phyloP scores from a whole-genome alignment of 1,284 basidiomycete species.

The Puccinia novopanici region DNA sequence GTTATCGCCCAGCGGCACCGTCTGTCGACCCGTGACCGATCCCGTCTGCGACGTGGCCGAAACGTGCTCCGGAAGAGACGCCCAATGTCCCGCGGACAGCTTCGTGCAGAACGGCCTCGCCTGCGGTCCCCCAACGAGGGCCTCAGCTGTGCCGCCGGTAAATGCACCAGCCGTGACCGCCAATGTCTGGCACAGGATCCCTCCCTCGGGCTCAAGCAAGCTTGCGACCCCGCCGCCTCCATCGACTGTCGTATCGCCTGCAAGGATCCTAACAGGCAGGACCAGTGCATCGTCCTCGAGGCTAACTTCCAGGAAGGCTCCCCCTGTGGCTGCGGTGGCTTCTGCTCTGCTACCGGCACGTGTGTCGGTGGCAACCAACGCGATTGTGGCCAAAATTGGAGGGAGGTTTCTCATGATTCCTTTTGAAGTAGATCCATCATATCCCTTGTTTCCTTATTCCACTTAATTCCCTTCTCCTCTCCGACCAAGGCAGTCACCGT shows the following conservation, averaged over 20 bases:
- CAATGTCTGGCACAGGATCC: conserved; percentile 55
- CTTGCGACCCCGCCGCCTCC: conserved; percentile 55
- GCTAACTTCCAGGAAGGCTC: conserved; percentile 57
- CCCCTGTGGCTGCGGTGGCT: conserved; percentile 57
- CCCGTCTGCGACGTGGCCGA: conserved; percentile 56
- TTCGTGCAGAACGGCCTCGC: conserved; percentile 55
- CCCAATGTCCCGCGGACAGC: conserved; percentile 55
- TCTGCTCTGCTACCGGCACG: conserved; percentile 55
- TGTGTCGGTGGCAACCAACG: conserved; percentile 56
- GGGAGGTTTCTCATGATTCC: conserved; percentile 11
- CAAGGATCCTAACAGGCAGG: conserved; percentile 54
- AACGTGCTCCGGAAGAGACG: conserved; percentile 55
- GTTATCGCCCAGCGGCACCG: conserved; percentile 53
- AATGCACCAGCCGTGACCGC: conserved; percentile 56
- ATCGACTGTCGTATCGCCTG: conserved; percentile 56
- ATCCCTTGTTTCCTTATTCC: neutral
- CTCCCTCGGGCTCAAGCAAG: conserved; percentile 53
- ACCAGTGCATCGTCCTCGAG: conserved; percentile 56
- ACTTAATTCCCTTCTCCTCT: neutral
- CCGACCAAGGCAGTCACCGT: neutral
- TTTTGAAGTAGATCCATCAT: neutral
- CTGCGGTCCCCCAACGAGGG: conserved; percentile 53
- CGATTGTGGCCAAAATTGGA: conserved; percentile 39
- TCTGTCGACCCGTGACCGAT: conserved; percentile 56
- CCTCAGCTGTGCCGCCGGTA: conserved; percentile 56